Evolutionary conservation across 306 rosid species (phyloP).

Genomic region (Castanospermum australe): DNA sequence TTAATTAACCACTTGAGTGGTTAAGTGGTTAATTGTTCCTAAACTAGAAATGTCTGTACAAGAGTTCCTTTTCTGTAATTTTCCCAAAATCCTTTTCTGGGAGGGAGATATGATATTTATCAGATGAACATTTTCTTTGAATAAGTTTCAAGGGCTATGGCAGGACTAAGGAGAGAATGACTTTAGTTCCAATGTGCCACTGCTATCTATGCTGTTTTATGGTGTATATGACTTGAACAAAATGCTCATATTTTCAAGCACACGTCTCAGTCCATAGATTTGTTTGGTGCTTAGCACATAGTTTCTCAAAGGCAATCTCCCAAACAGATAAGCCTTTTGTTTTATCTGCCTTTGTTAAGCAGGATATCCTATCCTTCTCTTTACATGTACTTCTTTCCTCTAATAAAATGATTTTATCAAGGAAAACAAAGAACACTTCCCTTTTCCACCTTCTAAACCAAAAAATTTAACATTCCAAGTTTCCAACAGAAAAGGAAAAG

Average conservation of each 20-base stretch:
- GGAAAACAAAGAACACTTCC: background rate
- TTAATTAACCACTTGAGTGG: too few relatives aligned
- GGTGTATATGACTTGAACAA: background rate
- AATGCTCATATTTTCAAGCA: background rate
- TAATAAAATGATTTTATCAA: background rate
- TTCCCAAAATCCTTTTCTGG: too few relatives aligned
- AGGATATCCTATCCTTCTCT: background rate
- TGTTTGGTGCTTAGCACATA: background rate
- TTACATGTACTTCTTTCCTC: background rate
- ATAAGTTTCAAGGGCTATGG: background rate
- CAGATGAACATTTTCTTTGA: background rate
- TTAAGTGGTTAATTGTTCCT: too few relatives aligned
- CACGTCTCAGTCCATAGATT: background rate
- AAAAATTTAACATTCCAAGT: background rate
- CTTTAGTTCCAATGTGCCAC: background rate
- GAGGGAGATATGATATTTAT: too few relatives aligned
- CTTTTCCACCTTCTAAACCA: background rate
- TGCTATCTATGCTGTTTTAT: background rate
- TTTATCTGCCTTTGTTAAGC: background rate
- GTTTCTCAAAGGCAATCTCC: background rate
- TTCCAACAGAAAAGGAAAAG: background rate
- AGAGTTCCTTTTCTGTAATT: too few relatives aligned
- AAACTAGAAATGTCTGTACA: too few relatives aligned
- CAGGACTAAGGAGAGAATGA: background rate
- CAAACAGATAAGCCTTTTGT: background rate